Conservation (phyloP, 2,329 filamentous ascomycete species). For the Aschersonia sp. region DNA sequence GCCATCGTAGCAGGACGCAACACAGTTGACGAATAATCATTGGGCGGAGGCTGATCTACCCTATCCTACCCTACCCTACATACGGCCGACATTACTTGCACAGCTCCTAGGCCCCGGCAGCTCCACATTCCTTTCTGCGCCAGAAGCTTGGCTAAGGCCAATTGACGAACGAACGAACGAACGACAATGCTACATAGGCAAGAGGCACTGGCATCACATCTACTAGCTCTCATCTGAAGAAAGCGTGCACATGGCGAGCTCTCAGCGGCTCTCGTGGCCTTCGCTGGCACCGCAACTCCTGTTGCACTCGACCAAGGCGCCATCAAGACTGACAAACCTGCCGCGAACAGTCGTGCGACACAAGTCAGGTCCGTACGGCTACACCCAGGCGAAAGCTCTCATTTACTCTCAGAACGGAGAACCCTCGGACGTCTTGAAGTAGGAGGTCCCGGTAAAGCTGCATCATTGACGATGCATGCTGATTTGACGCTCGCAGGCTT, state of each 20-base stretch:
- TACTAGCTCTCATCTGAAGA: not conserved
- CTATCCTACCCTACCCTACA: too few species aligned
- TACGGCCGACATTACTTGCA: not conserved
- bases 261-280: conserved; percentile 9
- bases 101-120: not conserved
- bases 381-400: conserved; percentile 73
- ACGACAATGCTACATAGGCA: too few species aligned
- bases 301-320: conserved; percentile 9
- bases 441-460: conserved; percentile 7
- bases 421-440: conserved; percentile 55
- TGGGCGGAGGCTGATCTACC: too few species aligned
- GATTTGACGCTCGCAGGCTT: conserved; percentile 26
- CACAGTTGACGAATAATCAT: too few species aligned
- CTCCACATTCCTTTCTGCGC: not conserved
- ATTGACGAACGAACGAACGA: too few species aligned
- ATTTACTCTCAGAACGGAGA: conserved; percentile 64
- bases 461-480: not conserved
- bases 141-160: not conserved
- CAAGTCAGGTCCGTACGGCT: conserved; percentile 57
- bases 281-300: conserved; percentile 9
- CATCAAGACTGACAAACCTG: conserved; percentile 6
- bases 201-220: too few species aligned
- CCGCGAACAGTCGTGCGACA: conserved; percentile 20
- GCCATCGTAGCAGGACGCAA: too few species aligned
- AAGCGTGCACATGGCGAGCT: conserved; percentile 8